Base-by-base conservation (phyloP, 73 alveolate species). In the Paramecium caudatum region DNA sequence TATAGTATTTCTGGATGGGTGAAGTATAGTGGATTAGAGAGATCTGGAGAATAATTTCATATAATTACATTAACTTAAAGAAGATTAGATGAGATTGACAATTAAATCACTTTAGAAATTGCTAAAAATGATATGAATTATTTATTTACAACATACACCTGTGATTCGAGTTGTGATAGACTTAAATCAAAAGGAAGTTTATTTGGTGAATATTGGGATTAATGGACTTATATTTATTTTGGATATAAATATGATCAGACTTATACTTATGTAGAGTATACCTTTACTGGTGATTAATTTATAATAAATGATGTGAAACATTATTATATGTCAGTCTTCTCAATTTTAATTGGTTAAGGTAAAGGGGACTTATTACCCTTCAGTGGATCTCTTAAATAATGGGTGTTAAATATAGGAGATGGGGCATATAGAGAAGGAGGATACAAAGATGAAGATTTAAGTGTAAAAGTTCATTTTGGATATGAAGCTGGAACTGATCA, bases 131-230 rank as follows among this genome's bases (percentile, higher is more conserved):
- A 74, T 21, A 45, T 21, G 6, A 45, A 27, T 13, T 41, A 41
- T 17, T 6, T 8, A 39, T 74, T 74, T 39, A 45, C 5, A 12
- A 37, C 88, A 0, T 39, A 74, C 43, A 41, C 62, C 9, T 74
- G 88, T 45, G 46, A 39, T 17, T 21, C 19, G 2, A 68, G 43
- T 10, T 74, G 88, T 39, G 39, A 23, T 41, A 45, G 32, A 10
- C 15, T 15, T 4, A 17, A 21, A 17, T 19, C 36, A 2, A 9
- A 36, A 13, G 88, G 43, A 25, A 37, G 39, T 15, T 10, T 25
- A 36, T 74, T 74, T 74, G 68, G 47, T 8, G 88, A 74, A 15
- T 39, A 74, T 39, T 74, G 88, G 88, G 65, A 74, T 74, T 74
- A 74, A 74, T 74, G 88, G 88, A 74, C 65, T 10, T 74, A 41